Evolutionary conservation across 2,329 filamentous ascomycete genomes (phyloP), one percentile per base, ranked within the genome.

Genomic region (Talaromyces sp.): DNA sequence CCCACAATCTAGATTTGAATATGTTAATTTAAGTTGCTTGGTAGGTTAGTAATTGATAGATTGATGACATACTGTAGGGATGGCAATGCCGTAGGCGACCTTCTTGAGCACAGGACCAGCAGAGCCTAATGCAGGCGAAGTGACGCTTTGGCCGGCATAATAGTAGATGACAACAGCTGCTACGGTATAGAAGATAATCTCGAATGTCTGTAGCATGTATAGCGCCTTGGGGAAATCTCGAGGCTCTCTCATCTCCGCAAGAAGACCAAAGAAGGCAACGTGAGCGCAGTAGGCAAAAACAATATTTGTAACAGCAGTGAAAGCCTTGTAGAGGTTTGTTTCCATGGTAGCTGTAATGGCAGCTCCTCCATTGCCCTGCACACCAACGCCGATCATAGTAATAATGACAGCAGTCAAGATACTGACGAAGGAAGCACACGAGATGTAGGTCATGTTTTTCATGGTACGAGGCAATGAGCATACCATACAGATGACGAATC

Each of bases 131-230:
- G 88, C 87, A 0, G 87, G 88, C 2, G 83, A 85, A 0, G 78
- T 77, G 2, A 90, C 86, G 7, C 76, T 70, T 1, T 77, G 72
- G 0, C 88, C 87, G 10, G 82, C 84, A 63, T 81, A 90, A 59
- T 82, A 78, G 70, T 90, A 90, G 62, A 89, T 85, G 40, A 90
- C 80, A n/a, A 83, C 80, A 10, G 86, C 86, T 0, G 86, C 85
- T 10, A 86, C 65, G 19, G 86, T 77, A 67, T 90, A 90, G 41
- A 89, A 77, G 20, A 73, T 65, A 0, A 83, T 84, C 56, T 86
- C 83, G 47, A 78, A 75, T 19, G 76, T 73, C 66, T 87, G 84
- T 19, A 87, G 78, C 49, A 86, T 68, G 63, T 79, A 77, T 52
- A 91, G 80, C 3, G 86, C 80, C 69, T 86, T 86, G 41, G 80